Evolutionary conservation across 805 yeast genomes (phyloP).

Genomic region (Cyberlindnera japonica): DNA sequence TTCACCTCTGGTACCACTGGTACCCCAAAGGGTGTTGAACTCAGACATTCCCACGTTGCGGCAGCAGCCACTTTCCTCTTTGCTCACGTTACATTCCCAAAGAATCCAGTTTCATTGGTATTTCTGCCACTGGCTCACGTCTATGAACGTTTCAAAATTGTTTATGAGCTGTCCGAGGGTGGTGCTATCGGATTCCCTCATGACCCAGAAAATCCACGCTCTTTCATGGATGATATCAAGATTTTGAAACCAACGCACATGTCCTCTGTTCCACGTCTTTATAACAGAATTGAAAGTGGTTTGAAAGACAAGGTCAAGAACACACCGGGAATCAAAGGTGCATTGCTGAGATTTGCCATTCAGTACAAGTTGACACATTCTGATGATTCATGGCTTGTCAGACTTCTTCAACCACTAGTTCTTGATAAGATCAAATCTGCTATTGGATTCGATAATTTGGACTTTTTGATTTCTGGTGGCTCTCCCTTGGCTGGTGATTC

Average conservation of each 20-base stretch:
- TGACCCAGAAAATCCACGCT: conserved; percentile 46
- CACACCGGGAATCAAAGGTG: conserved; percentile 44
- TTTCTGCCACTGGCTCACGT: conserved; percentile 61
- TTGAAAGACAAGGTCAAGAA: conserved; percentile 45
- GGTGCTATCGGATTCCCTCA: conserved; percentile 53
- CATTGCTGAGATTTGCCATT: conserved; percentile 37
- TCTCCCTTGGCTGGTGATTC: conserved; percentile 70
- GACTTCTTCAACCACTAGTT: conserved; percentile 36
- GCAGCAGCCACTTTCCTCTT: conserved; percentile 46
- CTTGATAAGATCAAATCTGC: conserved; percentile 41
- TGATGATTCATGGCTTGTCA: conserved; percentile 31
- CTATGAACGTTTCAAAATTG: conserved; percentile 45
- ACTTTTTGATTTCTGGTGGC: conserved; percentile 49
- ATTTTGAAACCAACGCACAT: conserved; percentile 50
- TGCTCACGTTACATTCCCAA: conserved; percentile 31
- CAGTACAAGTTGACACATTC: conserved; percentile 40
- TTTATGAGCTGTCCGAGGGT: conserved; percentile 44
- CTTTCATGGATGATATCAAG: conserved; percentile 56
- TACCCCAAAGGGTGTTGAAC: conserved; percentile 65
- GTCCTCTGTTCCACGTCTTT: conserved; percentile 61
- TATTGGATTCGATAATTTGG: conserved; percentile 45
- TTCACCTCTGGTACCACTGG: conserved; percentile 80
- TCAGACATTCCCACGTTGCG: conserved; percentile 48
- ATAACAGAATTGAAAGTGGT: conserved; percentile 58
- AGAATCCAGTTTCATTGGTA: conserved; percentile 31